Base-by-base conservation (phyloP, 148 eudicot species). In the Chenopodium formosanum region DNA sequence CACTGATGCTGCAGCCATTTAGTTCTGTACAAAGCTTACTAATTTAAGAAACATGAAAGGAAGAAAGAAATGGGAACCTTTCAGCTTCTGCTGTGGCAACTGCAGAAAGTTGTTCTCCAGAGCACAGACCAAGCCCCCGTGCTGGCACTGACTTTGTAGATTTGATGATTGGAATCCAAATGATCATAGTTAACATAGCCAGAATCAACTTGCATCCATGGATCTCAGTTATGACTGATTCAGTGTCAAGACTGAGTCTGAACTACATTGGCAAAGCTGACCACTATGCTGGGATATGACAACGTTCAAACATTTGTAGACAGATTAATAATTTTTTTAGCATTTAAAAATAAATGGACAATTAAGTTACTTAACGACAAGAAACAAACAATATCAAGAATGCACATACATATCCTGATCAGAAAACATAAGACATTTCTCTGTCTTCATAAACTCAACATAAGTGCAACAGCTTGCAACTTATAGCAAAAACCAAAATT, bases 1-100 rank as follows among this genome's bases (percentile, higher is more conserved):
- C 75, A 85, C 70, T 2, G 79, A 19, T 13, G 88, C 84, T 44
- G 83, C 87, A 4, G 88, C 87, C 89, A 83, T 88, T 76, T 82
- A 13, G 82, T 85, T 56, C 70, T 80, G 78, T 56, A 78, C 78
- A 74, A 78, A 77, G 83, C 77, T 86, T 64, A 67, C 75, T 74
- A 73, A 52, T 47, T 81, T 81, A 84, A 75, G 87, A 84, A 80
- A 84, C 87, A 77, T 89, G 86, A 80, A 83, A 72, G 46, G 79
- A 84, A 80, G 82, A 79, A 62, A 68, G 27, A 44, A 52, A 70
- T 22, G 31, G 48, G 66, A 72, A 66, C 37, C 4, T 82, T 25
- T 34, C 78, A 80, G 82, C 80, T 53, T 66, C 78, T 64, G 53
- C 75, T 16, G 83, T 63, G 20, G 85, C 83, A 25, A 80, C 82